These are phyloP conservation scores for Populus pruinosa DNA, from an alignment of 345 rosid genomes.

Conservation along the genomic window DNA sequence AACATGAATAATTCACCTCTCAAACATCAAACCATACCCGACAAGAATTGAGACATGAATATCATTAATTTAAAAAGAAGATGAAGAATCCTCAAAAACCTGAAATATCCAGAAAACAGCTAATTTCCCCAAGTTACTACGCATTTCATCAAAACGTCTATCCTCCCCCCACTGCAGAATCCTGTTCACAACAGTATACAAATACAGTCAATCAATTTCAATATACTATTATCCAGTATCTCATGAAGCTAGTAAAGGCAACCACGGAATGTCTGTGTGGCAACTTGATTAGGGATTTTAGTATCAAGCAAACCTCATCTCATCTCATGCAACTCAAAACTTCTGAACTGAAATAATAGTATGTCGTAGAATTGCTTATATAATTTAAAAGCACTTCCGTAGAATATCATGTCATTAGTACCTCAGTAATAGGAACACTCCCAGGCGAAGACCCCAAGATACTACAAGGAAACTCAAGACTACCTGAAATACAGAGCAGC, in stretches of 20 bases:
- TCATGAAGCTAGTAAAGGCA: too few species aligned
- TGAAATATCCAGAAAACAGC: slow-evolving; percentile 82
- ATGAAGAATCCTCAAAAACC: slow-evolving; percentile 36
- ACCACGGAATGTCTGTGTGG: not conserved
- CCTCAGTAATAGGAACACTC: slow-evolving; percentile 74
- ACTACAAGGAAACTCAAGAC: slow-evolving; percentile 65
- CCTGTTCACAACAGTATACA: slow-evolving; percentile 35
- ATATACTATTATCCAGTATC: too few species aligned
- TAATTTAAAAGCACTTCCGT: not conserved
- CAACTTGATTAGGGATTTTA: not conserved
- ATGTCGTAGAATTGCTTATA: not conserved
- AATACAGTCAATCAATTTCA: not conserved
- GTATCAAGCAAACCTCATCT: not conserved
- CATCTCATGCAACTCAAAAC: not conserved
- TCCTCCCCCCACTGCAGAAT: slow-evolving; percentile 96
- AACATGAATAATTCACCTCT: not conserved
- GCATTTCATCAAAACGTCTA: slow-evolving; percentile 83
- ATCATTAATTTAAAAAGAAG: not conserved
- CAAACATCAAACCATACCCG: not conserved
- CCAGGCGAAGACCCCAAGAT: slow-evolving; percentile 87
- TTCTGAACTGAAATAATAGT: not conserved
- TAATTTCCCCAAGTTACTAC: slow-evolving; percentile 59
- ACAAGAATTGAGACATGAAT: not conserved
- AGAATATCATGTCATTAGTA: slow-evolving; percentile 20
- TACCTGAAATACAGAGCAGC: slow-evolving; percentile 44